Conservation (phyloP, 768 basidiomycete species). For the Tulasnella calospora region DNA sequence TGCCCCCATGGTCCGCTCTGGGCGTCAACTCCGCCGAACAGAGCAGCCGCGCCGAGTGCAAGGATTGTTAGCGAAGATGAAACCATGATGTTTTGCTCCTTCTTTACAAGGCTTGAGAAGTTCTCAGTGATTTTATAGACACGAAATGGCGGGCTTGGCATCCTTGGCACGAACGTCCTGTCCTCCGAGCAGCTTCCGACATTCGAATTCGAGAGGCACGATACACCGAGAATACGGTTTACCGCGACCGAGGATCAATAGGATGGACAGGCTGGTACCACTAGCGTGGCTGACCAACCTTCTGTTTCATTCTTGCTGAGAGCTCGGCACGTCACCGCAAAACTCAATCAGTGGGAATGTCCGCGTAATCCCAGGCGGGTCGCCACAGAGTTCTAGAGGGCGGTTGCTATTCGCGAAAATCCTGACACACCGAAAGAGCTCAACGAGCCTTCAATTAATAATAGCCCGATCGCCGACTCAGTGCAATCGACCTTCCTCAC, state of each 20-base stretch:
- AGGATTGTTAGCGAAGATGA: not conserved
- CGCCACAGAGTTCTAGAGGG: too few relatives aligned
- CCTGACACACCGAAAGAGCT: too few relatives aligned
- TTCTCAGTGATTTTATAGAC: not conserved
- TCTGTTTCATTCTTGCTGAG: not conserved
- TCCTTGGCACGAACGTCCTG: not conserved
- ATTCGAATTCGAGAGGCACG: not conserved
- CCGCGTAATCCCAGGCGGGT: too few relatives aligned
- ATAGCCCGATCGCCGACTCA: too few relatives aligned
- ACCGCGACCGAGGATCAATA: not conserved
- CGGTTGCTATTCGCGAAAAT: too few relatives aligned
- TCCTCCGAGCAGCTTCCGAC: not conserved
- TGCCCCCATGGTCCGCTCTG: slow-evolving; percentile 3
- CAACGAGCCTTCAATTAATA: too few relatives aligned
- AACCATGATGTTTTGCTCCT: not conserved
- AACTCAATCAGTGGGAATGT: not conserved
- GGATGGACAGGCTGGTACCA: not conserved
- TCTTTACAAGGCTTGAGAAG: not conserved
- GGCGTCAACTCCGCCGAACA: slow-evolving; percentile 23
- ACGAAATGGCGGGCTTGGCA: not conserved
- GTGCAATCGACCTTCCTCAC: too few relatives aligned
- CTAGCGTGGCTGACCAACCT: not conserved
- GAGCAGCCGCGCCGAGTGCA: slow-evolving; percentile 12
- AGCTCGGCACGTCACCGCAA: not conserved
- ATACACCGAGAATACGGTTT: not conserved